Base-by-base conservation (phyloP, 1,139 yeast species). In the Geotrichum phurueaensis region DNA sequence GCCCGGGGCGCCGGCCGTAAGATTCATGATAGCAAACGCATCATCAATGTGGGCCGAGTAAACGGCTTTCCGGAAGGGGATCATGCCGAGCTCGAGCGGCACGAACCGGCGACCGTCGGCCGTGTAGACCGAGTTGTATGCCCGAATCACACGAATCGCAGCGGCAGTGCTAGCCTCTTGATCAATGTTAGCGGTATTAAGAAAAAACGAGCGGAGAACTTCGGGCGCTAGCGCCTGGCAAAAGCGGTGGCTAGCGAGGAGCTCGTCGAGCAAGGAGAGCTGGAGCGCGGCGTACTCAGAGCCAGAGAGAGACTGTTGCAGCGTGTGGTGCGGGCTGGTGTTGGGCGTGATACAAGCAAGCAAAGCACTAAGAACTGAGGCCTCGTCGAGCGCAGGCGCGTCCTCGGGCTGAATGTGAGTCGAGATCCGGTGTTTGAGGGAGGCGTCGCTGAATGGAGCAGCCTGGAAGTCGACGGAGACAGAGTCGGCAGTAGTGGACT, bases 51-150 rank as follows among this genome's bases (percentile, higher is more conserved):
- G 85, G 1, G 84, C 88, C 64, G 82, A 78, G 73, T 79, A 85
- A 0, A 87, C 73, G 6, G 85, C 78, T 53, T 79, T 72, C 23
- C 94, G 75, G 63, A 87, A 81, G 0, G 92, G 87, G 27, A 87
- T 79, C 73, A 86, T 75, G 1, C 87, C 85, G 2, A 78, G 70
- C 0, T 76, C 74, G 31, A 58, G 13, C 4, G 63, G 61, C 12
- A 58, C 60, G 39, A 23, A 57, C 20, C 33, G 45, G 7, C 59
- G 47, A 15, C 31, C 48, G 6, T 25, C 29, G 29, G 29, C 29
- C 6, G 29, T 25, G 29, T 45, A 54, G 1, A 39, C 48, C n/a
- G 57, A 54, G 13, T 22, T 39, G 51, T 56, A 56, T 7, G 58
- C 58, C 51, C 36, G 22, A 15, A 56, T 39, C 5, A 56, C 50